These are phyloP conservation scores for Lepidium campestre DNA, from an alignment of 441 rosid species.

Conservation along the genomic window DNA sequence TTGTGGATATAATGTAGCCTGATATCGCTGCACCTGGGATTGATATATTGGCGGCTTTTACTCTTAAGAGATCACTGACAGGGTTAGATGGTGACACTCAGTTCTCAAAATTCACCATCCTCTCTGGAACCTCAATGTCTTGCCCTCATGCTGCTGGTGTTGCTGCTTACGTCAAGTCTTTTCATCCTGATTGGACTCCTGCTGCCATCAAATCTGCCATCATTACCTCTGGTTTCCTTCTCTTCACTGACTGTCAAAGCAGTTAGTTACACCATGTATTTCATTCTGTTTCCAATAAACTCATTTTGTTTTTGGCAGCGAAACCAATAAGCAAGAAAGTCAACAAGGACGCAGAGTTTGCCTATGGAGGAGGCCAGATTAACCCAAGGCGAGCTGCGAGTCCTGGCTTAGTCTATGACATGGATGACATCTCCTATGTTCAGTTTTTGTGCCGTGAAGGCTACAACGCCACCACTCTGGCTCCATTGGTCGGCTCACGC, in stretches of 20 bases:
- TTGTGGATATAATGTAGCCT: constrained; percentile 35
- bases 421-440: constrained; percentile 46
- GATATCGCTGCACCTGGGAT: constrained; percentile 66
- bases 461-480: constrained; percentile 41
- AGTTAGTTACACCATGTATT: no score
- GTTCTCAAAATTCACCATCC: constrained; percentile 45
- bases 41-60: constrained; percentile 59
- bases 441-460: constrained; percentile 70
- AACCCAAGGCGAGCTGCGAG: constrained; percentile 40
- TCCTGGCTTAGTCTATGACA: constrained; percentile 57
- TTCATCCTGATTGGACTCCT: constrained; percentile 55
- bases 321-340: constrained; percentile 55
- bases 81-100: constrained; percentile 62
- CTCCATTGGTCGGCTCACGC: constrained; percentile 34
- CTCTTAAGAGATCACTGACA: constrained; percentile 48
- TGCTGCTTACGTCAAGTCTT: constrained; percentile 66
- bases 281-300: no score
- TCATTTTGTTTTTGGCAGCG: constrained; percentile 30
- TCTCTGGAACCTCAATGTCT: constrained; percentile 74
- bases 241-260: no score
- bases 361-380: constrained; percentile 59
- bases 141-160: constrained; percentile 63
- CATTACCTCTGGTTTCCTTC: constrained; percentile 42
- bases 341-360: constrained; percentile 47
- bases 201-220: constrained; percentile 67